Conservation (phyloP, 2,329 filamentous ascomycete species). For the Colletotrichum trifolii region DNA sequence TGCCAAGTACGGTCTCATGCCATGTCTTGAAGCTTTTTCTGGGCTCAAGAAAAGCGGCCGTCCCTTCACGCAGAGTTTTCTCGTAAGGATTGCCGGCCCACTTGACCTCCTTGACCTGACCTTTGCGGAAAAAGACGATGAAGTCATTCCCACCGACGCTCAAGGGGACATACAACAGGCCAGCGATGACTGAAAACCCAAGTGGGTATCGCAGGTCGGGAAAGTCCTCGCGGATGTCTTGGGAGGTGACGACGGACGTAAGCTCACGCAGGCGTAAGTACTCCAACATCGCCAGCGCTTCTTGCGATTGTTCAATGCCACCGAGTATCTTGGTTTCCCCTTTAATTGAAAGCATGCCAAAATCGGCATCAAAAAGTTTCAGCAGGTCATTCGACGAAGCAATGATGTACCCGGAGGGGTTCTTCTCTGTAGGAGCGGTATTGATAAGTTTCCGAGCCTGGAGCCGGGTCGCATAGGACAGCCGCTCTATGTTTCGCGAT, state of each 20-base stretch:
- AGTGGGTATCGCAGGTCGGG: constrained; percentile 83
- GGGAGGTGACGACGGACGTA: constrained; percentile 80
- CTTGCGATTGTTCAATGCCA: constrained; percentile 78
- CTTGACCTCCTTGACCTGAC: constrained; percentile 79
- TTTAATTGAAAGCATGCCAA: constrained; percentile 83
- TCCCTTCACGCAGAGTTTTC: constrained; percentile 78
- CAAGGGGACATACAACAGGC: constrained; percentile 83
- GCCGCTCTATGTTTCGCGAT: constrained; percentile 85
- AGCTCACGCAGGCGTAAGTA: constrained; percentile 82
- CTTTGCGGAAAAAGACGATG: constrained; percentile 89
- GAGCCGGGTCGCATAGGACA: constrained; percentile 86
- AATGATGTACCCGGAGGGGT: constrained; percentile 89
- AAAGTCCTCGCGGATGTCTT: constrained; percentile 81
- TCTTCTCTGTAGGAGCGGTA: constrained; percentile 81
- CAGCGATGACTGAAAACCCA: constrained; percentile 82
- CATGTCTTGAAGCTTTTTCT: constrained; percentile 83
- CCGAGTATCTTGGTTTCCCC: constrained; percentile 92
- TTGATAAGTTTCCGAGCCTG: constrained; percentile 91
- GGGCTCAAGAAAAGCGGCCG: constrained; percentile 79
- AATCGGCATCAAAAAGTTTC: constrained; percentile 87
- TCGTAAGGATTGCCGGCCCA: constrained; percentile 92
- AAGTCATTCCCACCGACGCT: constrained; percentile 83
- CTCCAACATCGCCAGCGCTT: constrained; percentile 85
- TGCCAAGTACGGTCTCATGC: constrained; percentile 84
- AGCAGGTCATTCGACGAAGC: constrained; percentile 88